Evolutionary conservation across 2,329 filamentous ascomycete genomes (phyloP), one percentile per base, ranked within the genome.

Genomic region (Orbilia oligospora): DNA sequence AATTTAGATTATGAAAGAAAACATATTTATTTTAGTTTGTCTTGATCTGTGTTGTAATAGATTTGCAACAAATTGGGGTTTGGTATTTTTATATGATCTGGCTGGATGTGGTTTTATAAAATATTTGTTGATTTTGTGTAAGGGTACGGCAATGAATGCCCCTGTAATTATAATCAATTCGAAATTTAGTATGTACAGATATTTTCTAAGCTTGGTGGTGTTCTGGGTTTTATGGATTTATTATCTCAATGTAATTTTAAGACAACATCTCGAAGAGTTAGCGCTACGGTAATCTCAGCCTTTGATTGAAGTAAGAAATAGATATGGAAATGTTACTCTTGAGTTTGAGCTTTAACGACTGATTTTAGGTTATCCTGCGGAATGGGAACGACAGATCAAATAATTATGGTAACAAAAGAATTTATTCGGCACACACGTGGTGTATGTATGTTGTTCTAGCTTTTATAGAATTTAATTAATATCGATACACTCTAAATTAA

Each of bases 21-120:
- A n/a, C n/a, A 36, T 14, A 36, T 5, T n/a, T 67, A 20, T 65
- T 18, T 36, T 18, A 64, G 48, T 14, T 20, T 1, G 33, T 12
- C 18, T 24, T 6, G 16, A n/a, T 33, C 18, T 10, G 22, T 3
- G 20, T 5, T 12, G 20, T 9, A 14, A 9, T 14, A n/a, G 22
- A 22, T 1, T 71, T 53, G 20, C 49, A 27, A 24, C 27, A 18
- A 14, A 49, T 41, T 12, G 3, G 30, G 3, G 16, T 24, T n/a
- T 82, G 79, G 4, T 63, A 84, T 83, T 84, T 72, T 84, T 83
- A 53, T 84, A 84, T 0, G 83, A 84, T 5, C 83, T 83, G 14
- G 83, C 83, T 0, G 83, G 83, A 67, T 84, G 83, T 51, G 83
- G 83, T 1, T 83, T 83, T n/a, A 82, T 83, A 0, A 83, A 83